Evolutionary conservation across 2,329 filamentous ascomycete species (phyloP).

Genomic region (Penicillium sumatraense): DNA sequence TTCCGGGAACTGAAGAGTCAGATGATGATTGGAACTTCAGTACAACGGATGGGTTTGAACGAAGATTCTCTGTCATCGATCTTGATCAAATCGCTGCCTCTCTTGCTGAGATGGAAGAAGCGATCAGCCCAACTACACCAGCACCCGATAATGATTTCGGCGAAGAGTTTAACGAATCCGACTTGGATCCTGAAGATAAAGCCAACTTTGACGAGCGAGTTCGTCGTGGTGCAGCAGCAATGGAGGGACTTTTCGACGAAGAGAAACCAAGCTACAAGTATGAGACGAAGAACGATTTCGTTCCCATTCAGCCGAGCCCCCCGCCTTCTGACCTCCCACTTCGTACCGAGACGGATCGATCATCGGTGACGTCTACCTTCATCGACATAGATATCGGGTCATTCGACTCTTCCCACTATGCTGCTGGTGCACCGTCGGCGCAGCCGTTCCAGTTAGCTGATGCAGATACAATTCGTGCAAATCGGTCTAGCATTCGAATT

Average conservation of each 20-base stretch:
- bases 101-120: conserved; percentile 49
- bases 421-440: conserved; percentile 55
- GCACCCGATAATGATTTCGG: conserved; percentile 30
- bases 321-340: conserved; percentile 60
- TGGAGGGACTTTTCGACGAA: conserved; percentile 63
- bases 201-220: conserved; percentile 62
- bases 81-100: conserved; percentile 53
- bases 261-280: conserved; percentile 62
- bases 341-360: conserved; percentile 50
- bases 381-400: conserved; percentile 63
- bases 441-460: conserved; percentile 57
- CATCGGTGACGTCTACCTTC: conserved; percentile 53
- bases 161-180: conserved; percentile 36
- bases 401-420: conserved; percentile 56
- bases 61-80: conserved; percentile 53
- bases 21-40: conserved; percentile 69
- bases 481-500: conserved; percentile 54
- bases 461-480: conserved; percentile 61
- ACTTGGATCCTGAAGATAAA: conserved; percentile 50
- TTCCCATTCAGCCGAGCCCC: conserved; percentile 48
- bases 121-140: conserved; percentile 38
- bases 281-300: conserved; percentile 57
- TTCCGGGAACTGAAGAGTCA: conserved; percentile 49
- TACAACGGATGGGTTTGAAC: conserved; percentile 65
- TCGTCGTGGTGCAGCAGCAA: conserved; percentile 59